phyloP scores from a whole-genome alignment of 495 filamentous ascomycete genomes.

The Thermothielavioides terrestris region DNA sequence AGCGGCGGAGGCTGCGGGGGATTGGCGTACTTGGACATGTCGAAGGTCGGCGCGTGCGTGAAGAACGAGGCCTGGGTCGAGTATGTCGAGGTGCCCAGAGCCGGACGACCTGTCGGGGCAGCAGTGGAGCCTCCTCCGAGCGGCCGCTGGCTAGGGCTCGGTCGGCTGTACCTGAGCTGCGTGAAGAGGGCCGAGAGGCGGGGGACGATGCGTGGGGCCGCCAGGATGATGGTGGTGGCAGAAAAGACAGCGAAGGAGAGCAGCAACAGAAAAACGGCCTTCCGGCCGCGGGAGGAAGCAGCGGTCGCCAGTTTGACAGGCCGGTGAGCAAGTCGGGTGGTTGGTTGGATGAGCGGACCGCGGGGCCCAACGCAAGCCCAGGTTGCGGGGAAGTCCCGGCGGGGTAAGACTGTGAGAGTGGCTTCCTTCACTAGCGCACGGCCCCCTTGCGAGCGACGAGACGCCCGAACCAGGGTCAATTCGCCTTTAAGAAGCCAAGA shows the following conservation, averaged over 20 bases:
- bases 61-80: constrained; percentile 10
- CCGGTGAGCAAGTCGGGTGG: not conserved
- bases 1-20: constrained; percentile 79
- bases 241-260: constrained; percentile 55
- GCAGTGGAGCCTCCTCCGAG: constrained; percentile 20
- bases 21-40: constrained; percentile 46
- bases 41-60: constrained; percentile 17
- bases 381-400: not conserved
- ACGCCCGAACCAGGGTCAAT: too few relatives aligned
- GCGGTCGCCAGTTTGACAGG: constrained; percentile 35
- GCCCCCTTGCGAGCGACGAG: too few relatives aligned
- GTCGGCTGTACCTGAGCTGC: constrained; percentile 33
- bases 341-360: not conserved
- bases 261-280: constrained; percentile 39
- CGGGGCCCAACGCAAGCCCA: not conserved
- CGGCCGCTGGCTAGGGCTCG: constrained; percentile 9
- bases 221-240: constrained; percentile 63
- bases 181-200: constrained; percentile 57
- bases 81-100: constrained; percentile 15
- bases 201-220: constrained; percentile 54
- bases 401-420: too few relatives aligned
- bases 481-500: too few relatives aligned
- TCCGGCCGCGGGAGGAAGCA: constrained; percentile 28
- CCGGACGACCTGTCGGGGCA: constrained; percentile 5
- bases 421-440: too few relatives aligned